Conservation (phyloP, 1,284 basidiomycete genomes). For the Ustilago esculenta region DNA sequence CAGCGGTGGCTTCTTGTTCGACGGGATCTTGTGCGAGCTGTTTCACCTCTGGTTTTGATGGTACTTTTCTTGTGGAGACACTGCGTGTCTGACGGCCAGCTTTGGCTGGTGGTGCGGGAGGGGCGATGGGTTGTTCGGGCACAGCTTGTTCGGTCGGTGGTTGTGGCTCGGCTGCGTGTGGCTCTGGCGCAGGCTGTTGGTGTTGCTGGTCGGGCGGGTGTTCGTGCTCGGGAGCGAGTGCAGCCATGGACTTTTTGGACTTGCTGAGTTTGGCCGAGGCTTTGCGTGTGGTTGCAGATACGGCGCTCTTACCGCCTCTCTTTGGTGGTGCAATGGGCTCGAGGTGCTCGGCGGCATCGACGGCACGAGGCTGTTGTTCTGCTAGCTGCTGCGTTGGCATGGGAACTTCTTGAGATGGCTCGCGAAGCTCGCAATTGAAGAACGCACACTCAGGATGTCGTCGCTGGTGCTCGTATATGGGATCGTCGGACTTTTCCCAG, state of each 20-base stretch:
- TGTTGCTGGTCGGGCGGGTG: background rate
- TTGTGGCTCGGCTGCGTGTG: background rate
- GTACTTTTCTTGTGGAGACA: slow-evolving; percentile 21
- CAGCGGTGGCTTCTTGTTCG: slow-evolving; percentile 1
- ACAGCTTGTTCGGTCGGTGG: background rate
- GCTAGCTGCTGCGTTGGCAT: slow-evolving; percentile 1
- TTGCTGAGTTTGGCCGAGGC: slow-evolving; percentile 23
- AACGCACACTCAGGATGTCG: slow-evolving; percentile 63
- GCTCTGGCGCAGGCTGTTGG: background rate
- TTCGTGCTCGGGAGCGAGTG: slow-evolving; percentile 6
- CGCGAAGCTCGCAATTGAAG: slow-evolving; percentile 54
- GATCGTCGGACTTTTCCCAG: slow-evolving; percentile 66
- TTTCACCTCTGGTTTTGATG: slow-evolving; percentile 13
- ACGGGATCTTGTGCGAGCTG: slow-evolving; percentile 1
- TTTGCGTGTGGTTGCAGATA: slow-evolving; percentile 26
- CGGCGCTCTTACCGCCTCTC: slow-evolving; percentile 34
- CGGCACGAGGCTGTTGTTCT: slow-evolving; percentile 1
- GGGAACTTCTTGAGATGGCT: background rate
- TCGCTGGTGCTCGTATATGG: slow-evolving; percentile 61
- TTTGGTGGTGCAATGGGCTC: slow-evolving; percentile 1
- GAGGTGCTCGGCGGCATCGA: background rate
- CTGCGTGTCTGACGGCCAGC: slow-evolving; percentile 25
- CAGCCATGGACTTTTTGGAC: slow-evolving; percentile 12
- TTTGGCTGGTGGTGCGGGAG: slow-evolving; percentile 12
- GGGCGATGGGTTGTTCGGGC: slow-evolving; percentile 8